These are phyloP conservation scores for Eutrema japonicum DNA, from an alignment of 345 rosid species.

Conservation along the genomic window DNA sequence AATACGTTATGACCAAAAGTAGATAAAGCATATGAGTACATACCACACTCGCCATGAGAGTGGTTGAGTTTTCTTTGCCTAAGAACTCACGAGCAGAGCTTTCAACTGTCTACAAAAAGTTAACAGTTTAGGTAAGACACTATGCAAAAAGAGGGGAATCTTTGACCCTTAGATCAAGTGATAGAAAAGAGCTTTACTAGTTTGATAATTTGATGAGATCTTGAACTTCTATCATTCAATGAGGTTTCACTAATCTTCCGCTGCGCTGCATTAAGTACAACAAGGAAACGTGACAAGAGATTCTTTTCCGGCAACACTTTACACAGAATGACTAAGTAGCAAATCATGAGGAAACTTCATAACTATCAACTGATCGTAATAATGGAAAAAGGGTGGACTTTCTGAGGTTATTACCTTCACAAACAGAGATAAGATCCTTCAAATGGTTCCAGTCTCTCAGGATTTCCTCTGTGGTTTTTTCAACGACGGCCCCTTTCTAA, in stretches of 20 bases:
- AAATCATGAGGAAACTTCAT: conserved; percentile 24
- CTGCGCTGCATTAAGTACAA: conserved; percentile 65
- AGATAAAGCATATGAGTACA: conserved; percentile 26
- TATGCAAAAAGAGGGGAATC: conserved; percentile 16
- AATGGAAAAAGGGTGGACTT: conserved; percentile 10
- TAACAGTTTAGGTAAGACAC: conserved; percentile 14
- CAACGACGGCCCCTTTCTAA: conserved; percentile 89
- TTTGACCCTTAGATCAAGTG: conserved; percentile 23
- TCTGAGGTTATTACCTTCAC: conserved; percentile 73
- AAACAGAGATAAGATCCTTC: conserved; percentile 77
- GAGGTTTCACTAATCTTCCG: conserved; percentile 92
- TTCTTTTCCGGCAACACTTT: conserved; percentile 1
- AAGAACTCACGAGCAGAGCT: conserved; percentile 94
- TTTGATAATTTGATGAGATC: conserved; percentile 99
- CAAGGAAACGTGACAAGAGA: conserved; percentile 25
- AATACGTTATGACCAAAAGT: conserved; percentile 15
- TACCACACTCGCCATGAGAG: conserved; percentile 96
- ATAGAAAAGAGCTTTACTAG: conserved; percentile 52
- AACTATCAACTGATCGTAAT: conserved; percentile 2
- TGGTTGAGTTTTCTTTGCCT: conserved; percentile 89
- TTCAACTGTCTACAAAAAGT: conserved; percentile 72
- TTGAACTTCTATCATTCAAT: conserved; percentile 91
- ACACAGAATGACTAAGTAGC: neutral
- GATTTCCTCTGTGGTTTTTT: conserved; percentile 77
- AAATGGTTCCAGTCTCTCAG: conserved; percentile 89